phyloP scores from a whole-genome alignment of 129 eudicot species.

The Flaveria robusta region DNA sequence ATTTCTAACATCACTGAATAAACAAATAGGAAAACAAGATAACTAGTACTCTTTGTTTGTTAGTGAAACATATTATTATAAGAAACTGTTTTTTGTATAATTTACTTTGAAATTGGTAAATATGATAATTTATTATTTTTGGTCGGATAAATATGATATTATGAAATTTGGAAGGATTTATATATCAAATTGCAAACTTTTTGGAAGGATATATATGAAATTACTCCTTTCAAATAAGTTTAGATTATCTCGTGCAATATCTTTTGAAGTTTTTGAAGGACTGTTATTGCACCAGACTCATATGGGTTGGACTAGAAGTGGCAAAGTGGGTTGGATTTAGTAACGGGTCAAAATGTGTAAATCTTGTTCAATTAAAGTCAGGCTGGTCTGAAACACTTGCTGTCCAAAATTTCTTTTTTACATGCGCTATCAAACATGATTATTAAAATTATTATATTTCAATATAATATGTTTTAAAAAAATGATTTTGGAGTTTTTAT shows the following conservation, averaged over 20 bases:
- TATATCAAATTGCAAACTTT: background rate
- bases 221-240: background rate
- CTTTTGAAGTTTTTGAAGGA: background rate
- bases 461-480: background rate
- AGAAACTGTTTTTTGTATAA: background rate
- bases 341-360: background rate
- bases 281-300: background rate
- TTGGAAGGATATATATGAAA: background rate
- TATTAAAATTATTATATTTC: background rate
- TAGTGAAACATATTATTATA: background rate
- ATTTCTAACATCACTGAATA: constrained; percentile 6
- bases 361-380: background rate
- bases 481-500: background rate
- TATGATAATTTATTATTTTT: background rate
- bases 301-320: background rate
- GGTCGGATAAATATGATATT: background rate
- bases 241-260: background rate
- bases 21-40: background rate
- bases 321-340: background rate
- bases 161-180: background rate
- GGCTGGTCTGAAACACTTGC: background rate
- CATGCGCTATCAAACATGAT: background rate
- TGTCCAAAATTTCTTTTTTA: background rate
- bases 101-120: background rate
- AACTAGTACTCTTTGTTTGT: background rate